Evolutionary conservation across 495 filamentous ascomycete species (phyloP).

Genomic region (Penicillium odoratum): DNA sequence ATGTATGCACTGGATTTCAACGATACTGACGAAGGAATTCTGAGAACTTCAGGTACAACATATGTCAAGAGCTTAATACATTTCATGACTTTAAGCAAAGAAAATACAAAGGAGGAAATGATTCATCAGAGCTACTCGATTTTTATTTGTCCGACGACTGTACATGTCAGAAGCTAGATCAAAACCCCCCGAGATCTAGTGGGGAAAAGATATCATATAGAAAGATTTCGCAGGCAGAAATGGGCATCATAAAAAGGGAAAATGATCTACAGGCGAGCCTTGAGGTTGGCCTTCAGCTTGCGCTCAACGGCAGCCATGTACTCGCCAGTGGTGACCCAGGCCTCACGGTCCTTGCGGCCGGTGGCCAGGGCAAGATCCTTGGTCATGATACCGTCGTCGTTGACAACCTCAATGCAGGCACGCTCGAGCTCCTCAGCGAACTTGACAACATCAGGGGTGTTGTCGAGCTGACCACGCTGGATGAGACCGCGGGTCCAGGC

Average conservation of each 20-base stretch:
- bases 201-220: conserved; percentile 13
- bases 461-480: conserved; percentile 87
- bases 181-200: conserved; percentile 8
- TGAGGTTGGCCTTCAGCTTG: conserved; percentile 68
- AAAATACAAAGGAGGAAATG: background rate
- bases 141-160: conserved; percentile 20
- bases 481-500: conserved; percentile 96
- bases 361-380: conserved; percentile 94
- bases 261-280: conserved; percentile 25
- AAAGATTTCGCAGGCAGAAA: background rate
- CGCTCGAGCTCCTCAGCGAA: conserved; percentile 91
- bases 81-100: background rate
- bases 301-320: conserved; percentile 89
- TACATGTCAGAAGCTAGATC: conserved; percentile 18
- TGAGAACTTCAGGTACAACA: no score
- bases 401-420: conserved; percentile 92
- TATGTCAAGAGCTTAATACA: no score
- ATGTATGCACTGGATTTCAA: background rate
- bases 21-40: no score
- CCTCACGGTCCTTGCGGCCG: conserved; percentile 75
- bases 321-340: conserved; percentile 86
- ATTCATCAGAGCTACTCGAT: conserved; percentile 4
- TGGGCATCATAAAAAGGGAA: conserved; percentile 8
- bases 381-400: conserved; percentile 94
- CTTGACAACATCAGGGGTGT: conserved; percentile 79